Percentiles rank a stretch among this genome's conserved stretches.
These are phyloP conservation scores for Kuraishia capsulata DNA, from an alignment of 805 yeast species.

Conservation along the genomic window DNA sequence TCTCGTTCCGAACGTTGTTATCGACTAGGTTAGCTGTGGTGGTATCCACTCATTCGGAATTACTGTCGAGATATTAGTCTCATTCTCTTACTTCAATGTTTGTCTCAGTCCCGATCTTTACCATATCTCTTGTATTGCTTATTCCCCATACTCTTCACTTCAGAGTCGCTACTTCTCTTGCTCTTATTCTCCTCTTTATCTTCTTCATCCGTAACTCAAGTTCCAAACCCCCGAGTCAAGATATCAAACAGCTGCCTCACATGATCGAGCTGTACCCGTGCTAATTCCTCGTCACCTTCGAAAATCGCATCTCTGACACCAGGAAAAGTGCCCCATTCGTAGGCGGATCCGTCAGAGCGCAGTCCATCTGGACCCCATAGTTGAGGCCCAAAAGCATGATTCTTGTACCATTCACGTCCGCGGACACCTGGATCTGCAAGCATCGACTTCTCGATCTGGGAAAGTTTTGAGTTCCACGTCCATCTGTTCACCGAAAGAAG, in stretches of 20 bases:
- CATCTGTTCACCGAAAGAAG: slow-evolving; percentile 62
- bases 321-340: slow-evolving; percentile 65
- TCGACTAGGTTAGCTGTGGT: too few species aligned
- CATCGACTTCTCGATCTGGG: slow-evolving; percentile 45
- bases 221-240: too few species aligned
- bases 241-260: slow-evolving; percentile 26
- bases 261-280: slow-evolving; percentile 42
- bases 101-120: too few species aligned
- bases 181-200: too few species aligned
- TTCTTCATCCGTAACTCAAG: too few species aligned
- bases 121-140: too few species aligned
- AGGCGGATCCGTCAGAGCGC: slow-evolving; percentile 17
- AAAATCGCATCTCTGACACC: slow-evolving; percentile 60
- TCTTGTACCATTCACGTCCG: slow-evolving; percentile 56
- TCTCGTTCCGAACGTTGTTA: too few species aligned
- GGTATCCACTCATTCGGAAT: too few species aligned
- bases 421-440: slow-evolving; percentile 33
- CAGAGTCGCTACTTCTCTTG: too few species aligned
- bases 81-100: too few species aligned
- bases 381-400: slow-evolving; percentile 63
- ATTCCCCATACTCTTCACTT: too few species aligned
- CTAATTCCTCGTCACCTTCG: slow-evolving; percentile 36
- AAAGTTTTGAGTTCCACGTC: slow-evolving; percentile 70
- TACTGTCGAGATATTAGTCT: too few species aligned
- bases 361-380: slow-evolving; percentile 37